phyloP scores from a whole-genome alignment of 306 rosid species.

The Malus orientalis region DNA sequence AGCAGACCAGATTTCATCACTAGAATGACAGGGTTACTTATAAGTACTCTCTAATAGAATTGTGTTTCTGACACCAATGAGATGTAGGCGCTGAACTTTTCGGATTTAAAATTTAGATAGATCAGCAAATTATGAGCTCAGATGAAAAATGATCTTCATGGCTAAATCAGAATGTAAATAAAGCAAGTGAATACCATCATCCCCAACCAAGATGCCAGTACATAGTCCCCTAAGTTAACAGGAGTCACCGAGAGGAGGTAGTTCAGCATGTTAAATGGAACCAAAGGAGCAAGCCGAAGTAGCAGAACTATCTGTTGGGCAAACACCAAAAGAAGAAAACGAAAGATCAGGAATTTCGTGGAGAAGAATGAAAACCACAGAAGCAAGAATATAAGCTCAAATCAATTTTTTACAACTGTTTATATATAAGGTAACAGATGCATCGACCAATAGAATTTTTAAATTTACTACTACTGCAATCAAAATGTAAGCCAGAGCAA shows the following conservation, averaged over 20 bases:
- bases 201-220: constrained; percentile 56
- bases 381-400: not conserved
- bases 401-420: no score
- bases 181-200: constrained; percentile 40
- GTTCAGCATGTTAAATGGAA: constrained; percentile 53
- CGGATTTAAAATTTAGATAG: not conserved
- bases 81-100: not conserved
- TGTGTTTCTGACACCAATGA: not conserved
- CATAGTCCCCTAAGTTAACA: constrained; percentile 34
- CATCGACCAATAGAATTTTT: not conserved
- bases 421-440: not conserved
- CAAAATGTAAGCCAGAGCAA: not conserved
- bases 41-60: no score
- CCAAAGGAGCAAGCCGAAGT: constrained; percentile 49
- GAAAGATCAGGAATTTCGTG: not conserved
- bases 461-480: not conserved
- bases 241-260: constrained; percentile 48
- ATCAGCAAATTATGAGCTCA: not conserved
- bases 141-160: not conserved
- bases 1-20: not conserved
- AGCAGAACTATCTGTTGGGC: constrained; percentile 38
- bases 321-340: not conserved
- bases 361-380: not conserved
- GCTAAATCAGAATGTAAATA: not conserved
- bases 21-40: no score